Evolutionary conservation across 2,329 filamentous ascomycete genomes (phyloP), one percentile per base, ranked within the genome.

Genomic region (Bipolaris sorokiniana): DNA sequence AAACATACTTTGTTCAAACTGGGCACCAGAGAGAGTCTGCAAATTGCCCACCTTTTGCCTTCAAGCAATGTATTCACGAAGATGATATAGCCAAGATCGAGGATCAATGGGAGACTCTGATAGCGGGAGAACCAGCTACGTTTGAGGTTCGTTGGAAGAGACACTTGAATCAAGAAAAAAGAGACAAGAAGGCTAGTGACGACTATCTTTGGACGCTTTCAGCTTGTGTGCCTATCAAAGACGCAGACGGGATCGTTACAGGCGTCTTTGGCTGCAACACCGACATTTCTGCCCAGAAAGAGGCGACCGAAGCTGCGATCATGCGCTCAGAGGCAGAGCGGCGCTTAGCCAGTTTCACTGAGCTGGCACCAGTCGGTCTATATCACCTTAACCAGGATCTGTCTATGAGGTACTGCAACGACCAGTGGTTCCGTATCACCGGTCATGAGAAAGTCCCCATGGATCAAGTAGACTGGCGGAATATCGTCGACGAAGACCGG

Each of bases 121-220:
- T 64, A 7, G 52, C 56, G 26, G 67, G 67, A 7, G 50, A 46
- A 23, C 62, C 63, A 5, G 54, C 63, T 7, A 68, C 66, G 9
- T 72, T 70, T 44, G 69, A 72, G 42, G 66, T 71, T 57, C 54
- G 67, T 44, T 72, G 68, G 69, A 70, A 67, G 48, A 56, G 46
- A 38, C 28, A 48, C 11, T 7, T 36, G 23, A 34, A 36, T 1
- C 11, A 45, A 41, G 26, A 37, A 3, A 34, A 46, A 16, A 20
- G 34, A 10, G 36, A n/a, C 15, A 37, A 54, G 40, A 18, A 53
- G 38, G 18, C 28, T 20, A 7, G 41, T 20, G 37, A 62, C 26
- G 7, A 52, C 44, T 40, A 48, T 37, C 49, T 62, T 9, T 69
- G 68, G 65, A 59, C 70, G 5, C 54, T 69, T 6, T 61, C 61